Conservation (phyloP, 371 early-diverging fungal species). For the Mucor sp. region DNA sequence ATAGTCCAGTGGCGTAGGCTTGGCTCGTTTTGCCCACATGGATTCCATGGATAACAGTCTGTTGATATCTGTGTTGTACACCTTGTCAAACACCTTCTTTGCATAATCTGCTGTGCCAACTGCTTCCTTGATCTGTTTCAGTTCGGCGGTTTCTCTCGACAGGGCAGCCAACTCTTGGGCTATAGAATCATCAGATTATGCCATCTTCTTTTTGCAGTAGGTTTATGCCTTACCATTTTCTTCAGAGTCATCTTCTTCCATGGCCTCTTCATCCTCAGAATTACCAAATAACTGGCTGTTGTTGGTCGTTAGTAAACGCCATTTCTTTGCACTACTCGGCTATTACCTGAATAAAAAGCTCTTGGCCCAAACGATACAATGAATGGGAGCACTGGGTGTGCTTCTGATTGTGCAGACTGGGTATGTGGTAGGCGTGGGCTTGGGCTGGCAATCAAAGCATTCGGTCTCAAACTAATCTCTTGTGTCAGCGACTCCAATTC, state of each 20-base stretch:
- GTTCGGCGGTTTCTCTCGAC: slow-evolving; percentile 69
- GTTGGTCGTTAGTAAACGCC: neutral
- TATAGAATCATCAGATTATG: slow-evolving; percentile 31
- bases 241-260: slow-evolving; percentile 50
- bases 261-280: slow-evolving; percentile 64
- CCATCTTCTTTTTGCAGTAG: slow-evolving; percentile 70
- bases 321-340: neutral
- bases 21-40: slow-evolving; percentile 84
- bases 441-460: slow-evolving; percentile 98
- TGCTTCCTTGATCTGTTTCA: slow-evolving; percentile 65
- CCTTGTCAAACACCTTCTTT: slow-evolving; percentile 81
- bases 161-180: slow-evolving; percentile 77
- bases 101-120: slow-evolving; percentile 69
- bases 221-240: slow-evolving; percentile 66
- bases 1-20: slow-evolving; percentile 73
- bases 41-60: slow-evolving; percentile 81
- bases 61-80: slow-evolving; percentile 79
- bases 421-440: slow-evolving; percentile 84
- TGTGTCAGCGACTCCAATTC: neutral
- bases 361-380: slow-evolving; percentile 99
- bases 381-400: slow-evolving; percentile 95
- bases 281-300: slow-evolving; percentile 84
- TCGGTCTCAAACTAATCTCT: slow-evolving; percentile 60
- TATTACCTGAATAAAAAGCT: slow-evolving; percentile 79
- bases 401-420: slow-evolving; percentile 99